Conservation (phyloP, 495 filamentous ascomycete genomes). For the Xylaria grammica region DNA sequence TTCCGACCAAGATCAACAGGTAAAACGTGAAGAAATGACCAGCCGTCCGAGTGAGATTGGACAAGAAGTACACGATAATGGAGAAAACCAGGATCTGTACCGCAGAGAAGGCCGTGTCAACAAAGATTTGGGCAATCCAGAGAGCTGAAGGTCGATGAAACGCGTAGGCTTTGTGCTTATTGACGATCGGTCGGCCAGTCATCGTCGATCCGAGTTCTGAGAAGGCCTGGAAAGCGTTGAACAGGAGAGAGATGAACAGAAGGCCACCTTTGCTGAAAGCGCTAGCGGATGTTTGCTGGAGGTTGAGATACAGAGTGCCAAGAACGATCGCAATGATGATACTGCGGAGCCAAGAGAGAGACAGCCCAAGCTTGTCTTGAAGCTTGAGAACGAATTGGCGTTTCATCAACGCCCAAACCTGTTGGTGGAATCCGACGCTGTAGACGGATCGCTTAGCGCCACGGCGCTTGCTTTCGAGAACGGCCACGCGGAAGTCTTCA, state of each 20-base stretch:
- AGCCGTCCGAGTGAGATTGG: conserved; percentile 64
- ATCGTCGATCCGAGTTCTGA: conserved; percentile 73
- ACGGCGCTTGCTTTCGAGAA: conserved; percentile 76
- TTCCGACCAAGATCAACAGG: conserved; percentile 70
- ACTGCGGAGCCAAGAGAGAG: conserved; percentile 75
- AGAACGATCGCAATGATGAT: conserved; percentile 78
- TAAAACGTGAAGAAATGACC: conserved; percentile 83
- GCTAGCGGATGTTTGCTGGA: conserved; percentile 66
- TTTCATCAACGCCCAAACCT: conserved; percentile 82
- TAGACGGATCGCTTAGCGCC: conserved; percentile 76
- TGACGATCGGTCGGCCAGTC: conserved; percentile 74
- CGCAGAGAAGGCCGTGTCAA: conserved; percentile 75
- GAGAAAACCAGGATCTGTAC: conserved; percentile 71
- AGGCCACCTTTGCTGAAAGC: conserved; percentile 81
- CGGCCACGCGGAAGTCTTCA: conserved; percentile 78
- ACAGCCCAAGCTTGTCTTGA: conserved; percentile 79
- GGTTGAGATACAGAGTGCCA: conserved; percentile 77
- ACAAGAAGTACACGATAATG: conserved; percentile 84
- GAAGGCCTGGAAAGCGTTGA: conserved; percentile 83
- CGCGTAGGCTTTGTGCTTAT: conserved; percentile 79
- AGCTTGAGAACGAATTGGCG: conserved; percentile 83
- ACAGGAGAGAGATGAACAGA: conserved; percentile 74
- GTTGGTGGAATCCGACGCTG: conserved; percentile 76
- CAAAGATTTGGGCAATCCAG: conserved; percentile 78
- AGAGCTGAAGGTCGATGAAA: conserved; percentile 81